phyloP scores from a whole-genome alignment of 352 stramenopile genomes.

The Phytophthora pisi region DNA sequence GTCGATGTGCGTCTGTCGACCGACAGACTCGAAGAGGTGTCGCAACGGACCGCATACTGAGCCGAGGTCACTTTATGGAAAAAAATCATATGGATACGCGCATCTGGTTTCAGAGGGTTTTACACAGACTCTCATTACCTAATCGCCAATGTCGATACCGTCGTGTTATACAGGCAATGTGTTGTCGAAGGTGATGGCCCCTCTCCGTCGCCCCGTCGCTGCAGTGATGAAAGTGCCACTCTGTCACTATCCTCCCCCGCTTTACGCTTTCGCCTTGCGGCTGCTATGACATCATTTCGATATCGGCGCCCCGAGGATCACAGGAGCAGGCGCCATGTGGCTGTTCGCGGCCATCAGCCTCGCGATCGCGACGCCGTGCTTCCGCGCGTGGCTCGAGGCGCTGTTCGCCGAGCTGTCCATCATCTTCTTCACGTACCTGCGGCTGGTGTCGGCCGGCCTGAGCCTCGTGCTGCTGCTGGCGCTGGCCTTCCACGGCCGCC shows the following conservation, averaged over 20 bases:
- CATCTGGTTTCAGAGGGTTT: background rate
- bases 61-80: conserved; percentile 3
- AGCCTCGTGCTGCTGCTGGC: conserved; percentile 40
- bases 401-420: conserved; percentile 69
- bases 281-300: conserved; percentile 28
- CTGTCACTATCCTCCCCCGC: conserved; percentile 12
- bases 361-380: conserved; percentile 56
- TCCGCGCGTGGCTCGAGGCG: conserved; percentile 61
- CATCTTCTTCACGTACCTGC: conserved; percentile 68
- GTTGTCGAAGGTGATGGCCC: background rate
- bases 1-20: conserved; percentile 1
- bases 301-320: conserved; percentile 21
- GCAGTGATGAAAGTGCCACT: conserved; percentile 8
- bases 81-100: conserved; percentile 15
- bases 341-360: conserved; percentile 58
- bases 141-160: background rate
- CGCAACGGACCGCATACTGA: conserved; percentile 15
- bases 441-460: conserved; percentile 33
- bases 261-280: conserved; percentile 1
- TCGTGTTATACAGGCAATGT: background rate
- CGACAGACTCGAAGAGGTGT: conserved; percentile 11
- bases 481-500: conserved; percentile 30
- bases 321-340: conserved; percentile 46
- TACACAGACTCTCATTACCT: too few species aligned
- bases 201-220: conserved; percentile 7